Conservation (phyloP, 371 early-diverging fungal genomes). For the Rhizoclosmatium hyalinum region DNA sequence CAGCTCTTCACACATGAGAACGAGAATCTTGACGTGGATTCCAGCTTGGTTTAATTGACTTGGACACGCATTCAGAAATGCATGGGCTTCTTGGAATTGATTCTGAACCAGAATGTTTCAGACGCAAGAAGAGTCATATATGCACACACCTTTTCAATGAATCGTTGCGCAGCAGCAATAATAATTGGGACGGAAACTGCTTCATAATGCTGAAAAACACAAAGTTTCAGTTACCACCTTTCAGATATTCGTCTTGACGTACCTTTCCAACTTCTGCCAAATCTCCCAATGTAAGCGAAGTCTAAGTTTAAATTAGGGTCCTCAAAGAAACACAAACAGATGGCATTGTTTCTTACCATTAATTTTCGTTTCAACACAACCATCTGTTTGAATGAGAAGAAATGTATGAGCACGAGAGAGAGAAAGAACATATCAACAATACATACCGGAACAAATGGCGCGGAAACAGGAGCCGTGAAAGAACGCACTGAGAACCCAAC, state of each 20-base stretch:
- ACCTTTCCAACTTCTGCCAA: neutral
- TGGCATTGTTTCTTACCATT: neutral
- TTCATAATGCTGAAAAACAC: neutral
- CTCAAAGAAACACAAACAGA: no score
- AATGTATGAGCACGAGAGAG: neutral
- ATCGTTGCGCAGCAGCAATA: constrained; percentile 3
- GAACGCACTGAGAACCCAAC: neutral
- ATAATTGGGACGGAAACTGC: neutral
- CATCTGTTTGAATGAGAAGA: neutral
- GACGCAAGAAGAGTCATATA: neutral
- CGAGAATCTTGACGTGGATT: neutral
- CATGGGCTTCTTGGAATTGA: constrained; percentile 18
- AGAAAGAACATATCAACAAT: neutral
- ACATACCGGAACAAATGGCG: neutral
- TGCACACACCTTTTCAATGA: constrained; percentile 17
- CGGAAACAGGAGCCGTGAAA: neutral
- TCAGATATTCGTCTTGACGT: neutral
- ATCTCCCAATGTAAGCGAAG: constrained; percentile 12
- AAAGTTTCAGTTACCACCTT: neutral
- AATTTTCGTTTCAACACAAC: constrained; percentile 18
- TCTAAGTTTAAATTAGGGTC: neutral
- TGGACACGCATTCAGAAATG: constrained; percentile 1
- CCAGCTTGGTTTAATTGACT: neutral
- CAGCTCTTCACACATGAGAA: constrained; percentile 6
- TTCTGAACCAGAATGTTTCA: constrained; percentile 10